phyloP scores from a whole-genome alignment of 2,329 filamentous ascomycete species.

The Arthrocladium fulminans region DNA sequence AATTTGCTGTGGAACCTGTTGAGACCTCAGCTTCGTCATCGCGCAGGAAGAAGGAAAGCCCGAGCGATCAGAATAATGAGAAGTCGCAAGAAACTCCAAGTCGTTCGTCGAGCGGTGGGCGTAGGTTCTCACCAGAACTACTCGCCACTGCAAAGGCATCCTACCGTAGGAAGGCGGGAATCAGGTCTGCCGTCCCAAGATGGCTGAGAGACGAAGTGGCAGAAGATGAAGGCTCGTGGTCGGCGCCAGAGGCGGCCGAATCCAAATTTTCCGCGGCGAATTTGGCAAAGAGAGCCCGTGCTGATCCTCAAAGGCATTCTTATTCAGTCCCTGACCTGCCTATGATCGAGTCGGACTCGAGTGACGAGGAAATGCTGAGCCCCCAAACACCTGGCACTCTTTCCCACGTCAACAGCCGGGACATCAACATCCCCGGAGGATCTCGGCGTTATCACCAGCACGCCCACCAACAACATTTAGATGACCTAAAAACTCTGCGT shows the following conservation, averaged over 20 bases:
- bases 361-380: slow-evolving; percentile 41
- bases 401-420: slow-evolving; percentile 22
- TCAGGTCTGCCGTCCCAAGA: slow-evolving; percentile 42
- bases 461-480: slow-evolving; percentile 64
- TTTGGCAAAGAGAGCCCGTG: slow-evolving; percentile 29
- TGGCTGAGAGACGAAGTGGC: slow-evolving; percentile 61
- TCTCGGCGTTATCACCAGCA: slow-evolving; percentile 68
- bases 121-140: slow-evolving; percentile 65
- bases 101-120: slow-evolving; percentile 21
- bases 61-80: background rate
- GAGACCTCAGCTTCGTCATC: slow-evolving; percentile 35
- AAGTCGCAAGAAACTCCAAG: slow-evolving; percentile 9
- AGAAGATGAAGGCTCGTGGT: slow-evolving; percentile 49
- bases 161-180: slow-evolving; percentile 53
- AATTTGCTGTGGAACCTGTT: slow-evolving; percentile 37
- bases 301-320: slow-evolving; percentile 42
- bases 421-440: slow-evolving; percentile 31
- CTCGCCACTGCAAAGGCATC: slow-evolving; percentile 70
- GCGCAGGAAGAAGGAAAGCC: slow-evolving; percentile 17
- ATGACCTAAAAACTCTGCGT: slow-evolving; percentile 63
- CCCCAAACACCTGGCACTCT: slow-evolving; percentile 38
- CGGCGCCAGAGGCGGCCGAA: slow-evolving; percentile 23
- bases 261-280: slow-evolving; percentile 39
- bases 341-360: slow-evolving; percentile 50
- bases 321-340: slow-evolving; percentile 54